Percentiles rank a stretch among this genome's conserved stretches.
Conservation (phyloP, 495 filamentous ascomycete species). For the Aspergillus indologenus region DNA sequence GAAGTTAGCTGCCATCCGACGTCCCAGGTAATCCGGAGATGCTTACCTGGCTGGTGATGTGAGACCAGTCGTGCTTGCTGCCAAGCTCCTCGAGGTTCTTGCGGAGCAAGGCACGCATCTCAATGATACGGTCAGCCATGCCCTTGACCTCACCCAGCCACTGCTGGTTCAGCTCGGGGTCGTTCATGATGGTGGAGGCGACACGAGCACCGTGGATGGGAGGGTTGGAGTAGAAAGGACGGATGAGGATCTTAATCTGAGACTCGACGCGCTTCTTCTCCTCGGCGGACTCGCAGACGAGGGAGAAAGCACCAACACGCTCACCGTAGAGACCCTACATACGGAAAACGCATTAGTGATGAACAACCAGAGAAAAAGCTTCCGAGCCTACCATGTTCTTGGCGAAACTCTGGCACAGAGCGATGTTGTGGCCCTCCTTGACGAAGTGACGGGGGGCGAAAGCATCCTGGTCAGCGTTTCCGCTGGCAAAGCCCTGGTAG, state of each 20-base stretch:
- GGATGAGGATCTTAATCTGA: slow-evolving; percentile 96
- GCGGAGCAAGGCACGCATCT: slow-evolving; percentile 91
- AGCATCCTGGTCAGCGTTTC: slow-evolving; percentile 87
- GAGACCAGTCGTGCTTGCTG: slow-evolving; percentile 94
- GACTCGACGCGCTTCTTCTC: slow-evolving; percentile 97
- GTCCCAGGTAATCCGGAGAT: background rate
- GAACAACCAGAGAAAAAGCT: background rate
- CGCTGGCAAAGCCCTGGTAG: slow-evolving; percentile 96
- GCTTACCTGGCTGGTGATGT: slow-evolving; percentile 84
- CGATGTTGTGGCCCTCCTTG: slow-evolving; percentile 84
- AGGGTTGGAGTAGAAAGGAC: slow-evolving; percentile 97
- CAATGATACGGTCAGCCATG: slow-evolving; percentile 99
- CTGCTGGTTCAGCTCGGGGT: slow-evolving; percentile 79
- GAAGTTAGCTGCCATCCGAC: slow-evolving; percentile 4
- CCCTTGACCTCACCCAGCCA: slow-evolving; percentile 97
- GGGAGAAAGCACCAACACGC: slow-evolving; percentile 94
- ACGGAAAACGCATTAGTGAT: background rate
- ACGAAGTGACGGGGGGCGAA: slow-evolving; percentile 91
- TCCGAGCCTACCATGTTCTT: slow-evolving; percentile 85
- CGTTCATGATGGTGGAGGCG: slow-evolving; percentile 88
- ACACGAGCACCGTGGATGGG: slow-evolving; percentile 94
- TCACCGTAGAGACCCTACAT: slow-evolving; percentile 90
- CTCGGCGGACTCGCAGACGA: slow-evolving; percentile 76
- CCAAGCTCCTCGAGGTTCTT: slow-evolving; percentile 90
- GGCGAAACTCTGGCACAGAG: slow-evolving; percentile 91